Percentiles rank a stretch among this genome's conserved stretches.
phyloP scores from a whole-genome alignment of 139 green algal genomes.

The Coccomyxa sp. region DNA sequence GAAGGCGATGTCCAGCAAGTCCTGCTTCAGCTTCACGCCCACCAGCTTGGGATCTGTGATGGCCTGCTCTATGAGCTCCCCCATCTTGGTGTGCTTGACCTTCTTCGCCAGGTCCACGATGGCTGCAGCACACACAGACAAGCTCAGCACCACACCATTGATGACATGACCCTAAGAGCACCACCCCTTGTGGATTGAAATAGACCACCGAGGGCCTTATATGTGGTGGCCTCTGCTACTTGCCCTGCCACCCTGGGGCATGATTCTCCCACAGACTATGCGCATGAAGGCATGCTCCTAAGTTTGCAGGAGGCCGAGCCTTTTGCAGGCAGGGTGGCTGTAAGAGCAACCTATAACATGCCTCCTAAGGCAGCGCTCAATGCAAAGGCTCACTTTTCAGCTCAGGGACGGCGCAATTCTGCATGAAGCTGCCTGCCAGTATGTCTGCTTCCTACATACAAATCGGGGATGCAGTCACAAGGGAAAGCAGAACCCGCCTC shows the following conservation, averaged over 20 bases:
- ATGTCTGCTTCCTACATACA: not conserved
- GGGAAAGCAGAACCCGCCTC: no score
- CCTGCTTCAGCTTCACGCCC: slow-evolving; percentile 69
- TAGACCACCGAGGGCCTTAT: no score
- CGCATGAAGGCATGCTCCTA: not conserved
- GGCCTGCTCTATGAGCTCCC: slow-evolving; percentile 60
- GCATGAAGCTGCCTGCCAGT: not conserved
- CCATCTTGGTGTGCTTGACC: slow-evolving; percentile 88
- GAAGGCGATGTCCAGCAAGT: slow-evolving; percentile 94
- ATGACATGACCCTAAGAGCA: no score
- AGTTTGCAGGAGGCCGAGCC: no score
- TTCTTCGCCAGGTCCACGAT: slow-evolving; percentile 88
- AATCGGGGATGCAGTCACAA: not conserved
- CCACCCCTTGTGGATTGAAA: no score
- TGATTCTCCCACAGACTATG: not conserved
- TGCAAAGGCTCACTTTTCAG: not conserved
- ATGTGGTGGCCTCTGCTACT: not conserved
- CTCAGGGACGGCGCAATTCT: not conserved
- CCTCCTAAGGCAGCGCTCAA: not conserved
- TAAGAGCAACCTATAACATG: not conserved
- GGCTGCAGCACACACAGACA: slow-evolving; percentile 14
- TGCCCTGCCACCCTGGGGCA: not conserved
- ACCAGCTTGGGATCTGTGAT: slow-evolving; percentile 68
- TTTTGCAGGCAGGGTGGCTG: no score
- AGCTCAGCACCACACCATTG: no score